Evolutionary conservation across 192 early-diverging fungal species (phyloP).

Genomic region (Chytriomyces hyalinus): DNA sequence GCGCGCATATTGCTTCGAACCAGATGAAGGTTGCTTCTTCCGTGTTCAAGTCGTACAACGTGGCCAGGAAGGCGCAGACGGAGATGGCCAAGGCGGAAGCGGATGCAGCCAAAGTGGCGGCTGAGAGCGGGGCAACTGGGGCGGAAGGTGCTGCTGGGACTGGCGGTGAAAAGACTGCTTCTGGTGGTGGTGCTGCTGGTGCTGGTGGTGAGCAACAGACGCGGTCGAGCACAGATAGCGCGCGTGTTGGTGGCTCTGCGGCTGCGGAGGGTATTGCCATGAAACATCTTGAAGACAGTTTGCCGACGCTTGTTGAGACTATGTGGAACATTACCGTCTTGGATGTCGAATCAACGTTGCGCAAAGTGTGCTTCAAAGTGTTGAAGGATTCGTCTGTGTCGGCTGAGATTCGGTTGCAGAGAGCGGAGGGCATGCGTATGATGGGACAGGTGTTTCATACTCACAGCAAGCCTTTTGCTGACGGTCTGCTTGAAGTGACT

Average conservation of each 20-base stretch:
- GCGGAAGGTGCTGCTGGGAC: background rate
- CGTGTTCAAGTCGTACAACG: slow-evolving; percentile 39
- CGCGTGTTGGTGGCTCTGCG: background rate
- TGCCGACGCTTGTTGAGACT: slow-evolving; percentile 40
- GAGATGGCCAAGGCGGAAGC: slow-evolving; percentile 29
- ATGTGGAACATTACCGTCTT: slow-evolving; percentile 47
- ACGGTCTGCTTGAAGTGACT: slow-evolving; percentile 24
- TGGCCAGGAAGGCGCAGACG: slow-evolving; percentile 41
- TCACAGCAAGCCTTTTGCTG: slow-evolving; percentile 9
- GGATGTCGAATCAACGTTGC: slow-evolving; percentile 41
- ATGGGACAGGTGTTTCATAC: slow-evolving; percentile 37
- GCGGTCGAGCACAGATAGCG: background rate
- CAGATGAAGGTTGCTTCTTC: slow-evolving; percentile 32
- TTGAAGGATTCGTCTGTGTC: slow-evolving; percentile 44
- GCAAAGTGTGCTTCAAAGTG: slow-evolving; percentile 43
- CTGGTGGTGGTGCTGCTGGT: background rate
- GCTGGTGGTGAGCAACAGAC: background rate
- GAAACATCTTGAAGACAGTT: slow-evolving; percentile 32
- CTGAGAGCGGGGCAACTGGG: background rate
- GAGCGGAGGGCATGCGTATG: slow-evolving; percentile 39
- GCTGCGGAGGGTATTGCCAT: slow-evolving; percentile 26
- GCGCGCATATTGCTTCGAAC: slow-evolving; percentile 36
- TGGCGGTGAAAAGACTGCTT: background rate
- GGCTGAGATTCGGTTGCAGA: slow-evolving; percentile 21
- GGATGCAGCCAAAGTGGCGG: background rate